Percentiles rank a stretch among this genome's conserved stretches.
phyloP scores from a whole-genome alignment of 441 rosid genomes.

The Brassica balearica region DNA sequence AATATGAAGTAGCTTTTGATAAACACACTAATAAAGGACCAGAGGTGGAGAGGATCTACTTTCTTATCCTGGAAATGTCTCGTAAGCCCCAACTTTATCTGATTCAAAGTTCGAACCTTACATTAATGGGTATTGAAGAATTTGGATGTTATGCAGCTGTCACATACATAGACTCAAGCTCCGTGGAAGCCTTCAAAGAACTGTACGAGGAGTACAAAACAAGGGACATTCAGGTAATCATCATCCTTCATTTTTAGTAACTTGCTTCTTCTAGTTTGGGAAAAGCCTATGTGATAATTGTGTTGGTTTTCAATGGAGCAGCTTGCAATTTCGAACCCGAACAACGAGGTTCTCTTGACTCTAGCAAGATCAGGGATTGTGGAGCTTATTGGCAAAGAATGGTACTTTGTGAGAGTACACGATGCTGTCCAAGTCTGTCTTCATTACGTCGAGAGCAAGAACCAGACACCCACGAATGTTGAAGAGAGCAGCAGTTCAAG shows the following conservation, averaged over 20 bases:
- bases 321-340: constrained; percentile 87
- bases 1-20: constrained; percentile 79
- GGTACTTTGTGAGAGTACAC: constrained; percentile 89
- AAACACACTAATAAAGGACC: constrained; percentile 73
- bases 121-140: no score
- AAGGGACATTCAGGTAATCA: constrained; percentile 40
- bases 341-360: constrained; percentile 76
- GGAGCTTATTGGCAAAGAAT: constrained; percentile 92
- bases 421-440: constrained; percentile 98
- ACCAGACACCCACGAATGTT: constrained; percentile 20
- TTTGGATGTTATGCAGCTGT: no score
- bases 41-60: constrained; percentile 77
- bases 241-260: not conserved
- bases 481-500: constrained; percentile 38
- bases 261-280: not conserved
- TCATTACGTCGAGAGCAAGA: constrained; percentile 63
- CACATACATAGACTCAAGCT: constrained; percentile 24
- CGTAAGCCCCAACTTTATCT: constrained; percentile 59
- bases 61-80: constrained; percentile 90
- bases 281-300: not conserved
- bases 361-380: constrained; percentile 77
- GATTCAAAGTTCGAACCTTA: no score
- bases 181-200: constrained; percentile 45
- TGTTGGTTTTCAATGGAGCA: constrained; percentile 47
- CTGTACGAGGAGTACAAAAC: constrained; percentile 43